Evolutionary conservation across 176 grass and related monocot genomes (phyloP).

Genomic region (Avena atlantica): DNA sequence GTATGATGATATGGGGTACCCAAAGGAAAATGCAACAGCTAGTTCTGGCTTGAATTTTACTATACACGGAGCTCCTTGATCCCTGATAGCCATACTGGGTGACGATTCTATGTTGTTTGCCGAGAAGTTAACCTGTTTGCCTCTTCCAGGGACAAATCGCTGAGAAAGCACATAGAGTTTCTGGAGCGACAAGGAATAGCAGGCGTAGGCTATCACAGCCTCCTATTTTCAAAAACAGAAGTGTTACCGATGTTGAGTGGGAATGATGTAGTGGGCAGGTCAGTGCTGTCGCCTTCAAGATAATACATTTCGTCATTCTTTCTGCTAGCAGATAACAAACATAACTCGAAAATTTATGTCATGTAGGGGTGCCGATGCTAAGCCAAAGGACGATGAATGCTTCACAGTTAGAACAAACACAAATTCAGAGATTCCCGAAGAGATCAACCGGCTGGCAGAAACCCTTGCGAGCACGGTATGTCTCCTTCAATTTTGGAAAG

Average conservation of each 20-base stretch:
- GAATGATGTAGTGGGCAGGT: slow-evolving; percentile 55
- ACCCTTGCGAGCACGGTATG: not conserved
- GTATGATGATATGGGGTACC: not conserved
- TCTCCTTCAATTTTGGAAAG: not conserved
- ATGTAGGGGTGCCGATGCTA: slow-evolving; percentile 15
- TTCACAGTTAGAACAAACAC: not conserved
- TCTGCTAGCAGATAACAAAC: not conserved
- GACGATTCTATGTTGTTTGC: not conserved
- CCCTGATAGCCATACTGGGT: not conserved
- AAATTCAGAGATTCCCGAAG: not conserved
- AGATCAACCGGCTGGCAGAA: not conserved
- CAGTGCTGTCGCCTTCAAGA: not conserved
- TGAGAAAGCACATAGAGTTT: slow-evolving; percentile 59
- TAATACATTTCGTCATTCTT: not conserved
- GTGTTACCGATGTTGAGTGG: slow-evolving; percentile 43
- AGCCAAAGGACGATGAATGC: not conserved
- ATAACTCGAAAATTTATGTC: not conserved
- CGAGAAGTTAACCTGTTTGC: not conserved
- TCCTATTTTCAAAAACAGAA: slow-evolving; percentile 67
- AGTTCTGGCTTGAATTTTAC: not conserved
- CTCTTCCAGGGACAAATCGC: slow-evolving; percentile 26
- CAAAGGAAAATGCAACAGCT: not conserved
- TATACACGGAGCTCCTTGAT: too few relatives aligned
- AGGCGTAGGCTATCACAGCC: slow-evolving; percentile 89
- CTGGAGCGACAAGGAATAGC: slow-evolving; percentile 77